phyloP scores from a whole-genome alignment of 768 basidiomycete species.

The Fistulinella prunicolor region DNA sequence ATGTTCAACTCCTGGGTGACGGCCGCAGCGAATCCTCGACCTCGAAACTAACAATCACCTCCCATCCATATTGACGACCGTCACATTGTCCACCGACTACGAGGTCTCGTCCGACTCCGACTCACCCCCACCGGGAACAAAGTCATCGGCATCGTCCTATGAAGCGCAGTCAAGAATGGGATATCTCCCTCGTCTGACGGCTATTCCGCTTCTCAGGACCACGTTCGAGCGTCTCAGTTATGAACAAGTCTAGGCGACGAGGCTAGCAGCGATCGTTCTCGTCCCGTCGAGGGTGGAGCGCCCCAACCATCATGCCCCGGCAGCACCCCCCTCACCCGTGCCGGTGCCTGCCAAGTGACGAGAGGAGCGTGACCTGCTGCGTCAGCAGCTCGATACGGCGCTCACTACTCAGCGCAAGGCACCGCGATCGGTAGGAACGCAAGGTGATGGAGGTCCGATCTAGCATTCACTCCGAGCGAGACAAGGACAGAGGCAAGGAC shows the following conservation, averaged over 20 bases:
- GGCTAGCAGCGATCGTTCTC: too few relatives aligned
- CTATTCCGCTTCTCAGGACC: constrained; percentile 15
- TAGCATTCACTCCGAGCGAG: constrained; percentile 6
- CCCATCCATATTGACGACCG: constrained; percentile 21
- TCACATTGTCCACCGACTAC: background rate
- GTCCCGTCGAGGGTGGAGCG: too few relatives aligned
- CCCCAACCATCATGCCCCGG: background rate
- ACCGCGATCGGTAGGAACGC: constrained; percentile 19
- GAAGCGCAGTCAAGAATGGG: constrained; percentile 16
- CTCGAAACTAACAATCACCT: constrained; percentile 18
- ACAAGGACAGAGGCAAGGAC: constrained; percentile 4
- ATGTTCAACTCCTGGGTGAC: constrained; percentile 9
- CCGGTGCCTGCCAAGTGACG: background rate
- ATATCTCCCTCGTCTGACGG: constrained; percentile 15
- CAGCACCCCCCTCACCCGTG: background rate
- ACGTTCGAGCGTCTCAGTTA: constrained; percentile 16
- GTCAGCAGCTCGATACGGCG: constrained; percentile 13
- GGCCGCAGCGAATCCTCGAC: constrained; percentile 8
- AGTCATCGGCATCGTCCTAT: too few relatives aligned
- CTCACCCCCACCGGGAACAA: background rate
- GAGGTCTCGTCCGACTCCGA: background rate
- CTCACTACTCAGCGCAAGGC: constrained; percentile 12
- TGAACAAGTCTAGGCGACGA: constrained; percentile 14
- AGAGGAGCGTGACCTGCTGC: constrained; percentile 12
- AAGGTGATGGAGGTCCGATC: constrained; percentile 19